These are phyloP conservation scores for Penicillium goetzii DNA, from an alignment of 495 filamentous ascomycete species.

Conservation along the genomic window DNA sequence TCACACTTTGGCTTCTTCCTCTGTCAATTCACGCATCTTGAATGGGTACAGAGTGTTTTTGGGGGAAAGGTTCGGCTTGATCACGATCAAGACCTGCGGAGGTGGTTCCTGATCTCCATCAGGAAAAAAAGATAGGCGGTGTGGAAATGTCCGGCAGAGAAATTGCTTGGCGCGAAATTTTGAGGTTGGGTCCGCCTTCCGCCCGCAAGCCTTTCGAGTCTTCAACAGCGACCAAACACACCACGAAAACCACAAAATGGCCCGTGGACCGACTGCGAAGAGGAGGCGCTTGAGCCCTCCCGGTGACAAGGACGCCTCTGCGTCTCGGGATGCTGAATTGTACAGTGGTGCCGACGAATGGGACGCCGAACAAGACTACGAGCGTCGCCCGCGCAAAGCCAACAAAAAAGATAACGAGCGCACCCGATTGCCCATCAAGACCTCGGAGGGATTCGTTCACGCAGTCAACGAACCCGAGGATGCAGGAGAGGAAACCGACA, in stretches of 20 bases:
- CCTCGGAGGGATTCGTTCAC: conserved; percentile 71
- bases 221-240: conserved; percentile 29
- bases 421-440: conserved; percentile 83
- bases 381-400: conserved; percentile 72
- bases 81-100: not conserved
- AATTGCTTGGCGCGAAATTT: conserved; percentile 18
- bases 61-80: not conserved
- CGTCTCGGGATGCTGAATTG: conserved; percentile 44
- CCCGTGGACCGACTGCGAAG: conserved; percentile 53
- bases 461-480: conserved; percentile 51
- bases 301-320: conserved; percentile 41
- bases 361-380: conserved; percentile 93
- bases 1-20: conserved; percentile 52
- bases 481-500: conserved; percentile 54
- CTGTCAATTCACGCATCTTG: conserved; percentile 75
- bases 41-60: not conserved
- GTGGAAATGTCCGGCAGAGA: conserved; percentile 23
- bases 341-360: conserved; percentile 59
- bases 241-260: conserved; percentile 42
- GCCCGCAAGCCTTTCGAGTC: conserved; percentile 25
- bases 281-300: conserved; percentile 59
- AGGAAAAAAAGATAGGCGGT: conserved; percentile 8
- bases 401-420: conserved; percentile 71
- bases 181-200: conserved; percentile 22
- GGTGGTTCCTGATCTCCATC: conserved; percentile 2